Evolutionary conservation across 176 grass and related monocot genomes (phyloP).

Genomic region (Urochloa ruziziensis): DNA sequence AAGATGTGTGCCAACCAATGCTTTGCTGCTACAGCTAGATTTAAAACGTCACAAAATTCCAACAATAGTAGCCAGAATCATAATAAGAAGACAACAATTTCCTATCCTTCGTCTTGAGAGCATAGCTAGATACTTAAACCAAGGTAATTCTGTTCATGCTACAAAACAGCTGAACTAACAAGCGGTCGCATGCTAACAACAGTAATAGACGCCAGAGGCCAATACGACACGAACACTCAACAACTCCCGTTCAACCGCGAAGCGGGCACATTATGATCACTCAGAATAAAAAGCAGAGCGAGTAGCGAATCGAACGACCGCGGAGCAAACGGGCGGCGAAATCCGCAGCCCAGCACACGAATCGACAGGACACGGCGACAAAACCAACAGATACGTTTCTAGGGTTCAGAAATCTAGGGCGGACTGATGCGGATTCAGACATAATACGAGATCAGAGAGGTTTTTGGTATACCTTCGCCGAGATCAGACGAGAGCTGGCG

Average conservation of each 20-base stretch:
- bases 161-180: not conserved
- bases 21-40: not conserved
- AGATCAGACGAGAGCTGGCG: not conserved
- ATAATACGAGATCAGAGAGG: not conserved
- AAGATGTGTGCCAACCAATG: not conserved
- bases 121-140: not conserved
- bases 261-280: not conserved
- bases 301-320: not conserved
- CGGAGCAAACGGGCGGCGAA: not conserved
- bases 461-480: not conserved
- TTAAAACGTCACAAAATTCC: not conserved
- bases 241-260: not conserved
- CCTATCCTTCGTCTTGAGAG: not conserved
- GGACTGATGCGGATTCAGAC: not conserved
- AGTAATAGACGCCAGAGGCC: not conserved
- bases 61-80: not conserved
- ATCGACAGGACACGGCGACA: not conserved
- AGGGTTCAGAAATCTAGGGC: constrained; percentile 16
- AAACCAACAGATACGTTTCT: not conserved
- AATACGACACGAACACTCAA: not conserved
- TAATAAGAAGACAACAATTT: not conserved
- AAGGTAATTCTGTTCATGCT: not conserved
- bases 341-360: not conserved
- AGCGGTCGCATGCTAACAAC: not conserved
- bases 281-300: not conserved